A percentile compares a stretch with the other conserved stretches of the same genome.
phyloP scores from a whole-genome alignment of 2,329 filamentous ascomycete species.

The Nannizzia gypsea region DNA sequence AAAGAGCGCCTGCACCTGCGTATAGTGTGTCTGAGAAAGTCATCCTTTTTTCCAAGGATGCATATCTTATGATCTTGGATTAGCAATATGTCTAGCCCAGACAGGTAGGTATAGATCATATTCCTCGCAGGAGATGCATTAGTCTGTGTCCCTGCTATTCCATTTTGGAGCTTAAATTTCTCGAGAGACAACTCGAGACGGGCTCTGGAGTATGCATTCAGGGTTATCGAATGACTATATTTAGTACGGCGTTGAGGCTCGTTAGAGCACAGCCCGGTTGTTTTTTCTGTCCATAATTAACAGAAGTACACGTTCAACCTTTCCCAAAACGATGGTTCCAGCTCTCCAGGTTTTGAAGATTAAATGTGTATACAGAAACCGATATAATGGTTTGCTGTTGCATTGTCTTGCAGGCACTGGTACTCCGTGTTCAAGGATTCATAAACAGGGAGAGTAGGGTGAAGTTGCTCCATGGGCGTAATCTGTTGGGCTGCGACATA shows the following conservation, averaged over 20 bases:
- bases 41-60: not conserved
- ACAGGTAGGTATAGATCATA: not conserved
- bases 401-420: not conserved
- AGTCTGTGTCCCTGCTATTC: not conserved
- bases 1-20: not conserved
- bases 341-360: not conserved
- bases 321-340: not conserved
- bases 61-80: not conserved
- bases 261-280: not conserved
- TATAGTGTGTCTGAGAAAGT: not conserved
- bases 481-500: not conserved
- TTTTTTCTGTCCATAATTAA: not conserved
- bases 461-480: not conserved
- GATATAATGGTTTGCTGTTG: not conserved
- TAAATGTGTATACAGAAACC: not conserved
- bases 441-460: not conserved
- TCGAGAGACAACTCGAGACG: not conserved
- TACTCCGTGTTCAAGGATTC: not conserved
- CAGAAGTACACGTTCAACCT: not conserved
- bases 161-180: not conserved
- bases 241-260: conserved; percentile 1
- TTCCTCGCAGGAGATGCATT: not conserved
- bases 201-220: not conserved
- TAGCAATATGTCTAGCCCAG: not conserved
- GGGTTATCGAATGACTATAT: not conserved